Evolutionary conservation across 352 stramenopile genomes (phyloP).

Genomic region (Globisporangium orthogonon): DNA sequence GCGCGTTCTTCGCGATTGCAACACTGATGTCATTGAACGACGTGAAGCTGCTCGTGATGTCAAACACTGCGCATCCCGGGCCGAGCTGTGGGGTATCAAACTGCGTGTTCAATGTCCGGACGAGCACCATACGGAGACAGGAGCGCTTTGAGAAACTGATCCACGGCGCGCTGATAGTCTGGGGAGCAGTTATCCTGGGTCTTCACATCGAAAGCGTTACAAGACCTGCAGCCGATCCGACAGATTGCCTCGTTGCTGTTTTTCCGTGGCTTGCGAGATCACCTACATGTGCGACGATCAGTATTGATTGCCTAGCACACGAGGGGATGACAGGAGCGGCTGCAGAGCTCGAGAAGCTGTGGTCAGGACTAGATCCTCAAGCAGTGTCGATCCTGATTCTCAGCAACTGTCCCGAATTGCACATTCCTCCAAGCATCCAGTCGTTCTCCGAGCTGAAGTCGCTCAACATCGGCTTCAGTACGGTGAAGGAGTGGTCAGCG

Average conservation of each 20-base stretch:
- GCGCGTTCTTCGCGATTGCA: constrained; percentile 5
- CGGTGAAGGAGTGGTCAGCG: neutral
- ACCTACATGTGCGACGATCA: neutral
- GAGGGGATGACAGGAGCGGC: neutral
- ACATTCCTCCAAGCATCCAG: constrained; percentile 3
- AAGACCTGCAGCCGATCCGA: neutral
- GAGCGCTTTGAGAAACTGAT: neutral
- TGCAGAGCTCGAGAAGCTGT: neutral
- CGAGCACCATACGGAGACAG: neutral
- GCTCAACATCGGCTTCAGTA: constrained; percentile 1
- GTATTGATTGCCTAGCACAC: constrained; percentile 3
- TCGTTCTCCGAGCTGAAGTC: neutral
- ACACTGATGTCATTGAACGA: constrained; percentile 6
- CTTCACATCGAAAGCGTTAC: constrained; percentile 1
- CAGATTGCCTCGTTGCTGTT: neutral
- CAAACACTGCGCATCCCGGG: neutral
- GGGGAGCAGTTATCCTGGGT: constrained; percentile 1
- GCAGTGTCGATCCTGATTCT: constrained; percentile 1
- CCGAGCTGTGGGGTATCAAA: neutral
- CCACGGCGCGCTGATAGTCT: neutral
- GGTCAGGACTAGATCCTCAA: neutral
- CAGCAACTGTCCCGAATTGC: constrained; percentile 1
- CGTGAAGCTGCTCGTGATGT: constrained; percentile 7
- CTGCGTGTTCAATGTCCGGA: neutral
- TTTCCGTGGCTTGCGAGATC: neutral